phyloP scores from a whole-genome alignment of 805 yeast species.

The Candida silvicultrix region DNA sequence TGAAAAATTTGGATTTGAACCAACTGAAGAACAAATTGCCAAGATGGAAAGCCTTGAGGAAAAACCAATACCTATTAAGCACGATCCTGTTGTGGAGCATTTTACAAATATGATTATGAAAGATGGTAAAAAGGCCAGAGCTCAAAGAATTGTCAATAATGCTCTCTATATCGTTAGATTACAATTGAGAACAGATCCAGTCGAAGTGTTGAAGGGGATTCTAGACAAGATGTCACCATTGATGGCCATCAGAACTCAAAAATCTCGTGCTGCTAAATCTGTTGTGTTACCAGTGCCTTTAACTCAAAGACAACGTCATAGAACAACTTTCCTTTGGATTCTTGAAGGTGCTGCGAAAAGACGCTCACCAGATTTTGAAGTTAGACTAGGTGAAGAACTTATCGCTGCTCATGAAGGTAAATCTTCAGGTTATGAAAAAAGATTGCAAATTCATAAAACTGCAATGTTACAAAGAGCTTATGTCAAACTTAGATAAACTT shows the following conservation, averaged over 20 bases:
- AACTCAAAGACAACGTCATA: constrained; percentile 71
- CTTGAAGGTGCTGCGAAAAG: constrained; percentile 78
- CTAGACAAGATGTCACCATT: constrained; percentile 83
- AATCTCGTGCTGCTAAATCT: constrained; percentile 83
- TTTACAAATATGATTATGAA: constrained; percentile 87
- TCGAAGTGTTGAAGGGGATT: constrained; percentile 62
- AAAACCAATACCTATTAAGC: constrained; percentile 51
- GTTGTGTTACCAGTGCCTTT: constrained; percentile 78
- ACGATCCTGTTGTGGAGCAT: constrained; percentile 68
- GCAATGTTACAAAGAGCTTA: constrained; percentile 89
- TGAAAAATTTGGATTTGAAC: constrained; percentile 35
- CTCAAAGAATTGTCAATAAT: constrained; percentile 64
- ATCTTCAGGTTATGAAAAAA: constrained; percentile 79
- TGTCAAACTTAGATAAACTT: constrained; percentile 36
- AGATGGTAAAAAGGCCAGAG: constrained; percentile 80
- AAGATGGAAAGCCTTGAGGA: constrained; percentile 45
- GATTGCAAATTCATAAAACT: constrained; percentile 72
- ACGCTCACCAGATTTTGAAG: constrained; percentile 74
- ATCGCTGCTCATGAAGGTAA: constrained; percentile 70
- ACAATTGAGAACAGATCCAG: constrained; percentile 73
- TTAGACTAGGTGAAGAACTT: constrained; percentile 87
- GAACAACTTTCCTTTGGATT: constrained; percentile 89
- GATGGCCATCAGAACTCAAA: constrained; percentile 67
- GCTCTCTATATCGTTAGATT: constrained; percentile 78
- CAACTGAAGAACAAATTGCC: constrained; percentile 57